Percentiles rank a stretch among this genome's conserved stretches.
Conservation (phyloP, 495 filamentous ascomycete genomes). For the Thermothielavioides terrestris region DNA sequence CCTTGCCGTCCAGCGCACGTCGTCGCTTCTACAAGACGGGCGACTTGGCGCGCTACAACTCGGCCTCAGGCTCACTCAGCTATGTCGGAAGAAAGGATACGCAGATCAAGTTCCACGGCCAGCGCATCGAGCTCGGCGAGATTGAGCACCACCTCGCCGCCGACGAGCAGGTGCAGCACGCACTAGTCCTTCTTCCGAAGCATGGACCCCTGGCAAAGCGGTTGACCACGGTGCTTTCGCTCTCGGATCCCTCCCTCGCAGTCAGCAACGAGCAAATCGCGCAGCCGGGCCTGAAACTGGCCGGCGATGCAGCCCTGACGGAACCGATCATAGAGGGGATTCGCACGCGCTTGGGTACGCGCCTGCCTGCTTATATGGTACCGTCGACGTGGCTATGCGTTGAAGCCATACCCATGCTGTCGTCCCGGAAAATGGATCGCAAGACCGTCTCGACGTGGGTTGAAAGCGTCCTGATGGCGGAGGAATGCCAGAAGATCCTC, state of each 20-base stretch:
- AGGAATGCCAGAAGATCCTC: slow-evolving; percentile 11
- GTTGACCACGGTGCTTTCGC: slow-evolving; percentile 28
- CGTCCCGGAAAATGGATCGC: slow-evolving; percentile 20
- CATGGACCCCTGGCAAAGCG: slow-evolving; percentile 31
- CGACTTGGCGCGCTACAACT: slow-evolving; percentile 48
- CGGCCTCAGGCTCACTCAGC: slow-evolving; percentile 37
- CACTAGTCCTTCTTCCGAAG: slow-evolving; percentile 40
- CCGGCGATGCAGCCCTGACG: not conserved
- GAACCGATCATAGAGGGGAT: slow-evolving; percentile 7
- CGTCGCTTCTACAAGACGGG: slow-evolving; percentile 50
- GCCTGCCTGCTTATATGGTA: slow-evolving; percentile 43
- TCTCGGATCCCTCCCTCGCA: not conserved
- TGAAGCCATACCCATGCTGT: slow-evolving; percentile 13
- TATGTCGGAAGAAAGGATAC: slow-evolving; percentile 37
- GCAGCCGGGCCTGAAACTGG: not conserved
- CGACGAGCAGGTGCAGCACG: slow-evolving; percentile 24
- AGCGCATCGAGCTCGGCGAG: slow-evolving; percentile 38
- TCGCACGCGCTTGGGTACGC: slow-evolving; percentile 1
- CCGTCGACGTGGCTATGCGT: slow-evolving; percentile 27
- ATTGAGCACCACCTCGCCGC: slow-evolving; percentile 42
- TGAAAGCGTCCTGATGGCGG: slow-evolving; percentile 7
- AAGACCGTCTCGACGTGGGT: slow-evolving; percentile 19
- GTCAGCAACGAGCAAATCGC: not conserved
- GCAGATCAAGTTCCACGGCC: slow-evolving; percentile 35
- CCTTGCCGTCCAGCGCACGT: not conserved